Base-by-base conservation (phyloP, 2,329 filamentous ascomycete genomes). In the Calonectria pteridis region DNA sequence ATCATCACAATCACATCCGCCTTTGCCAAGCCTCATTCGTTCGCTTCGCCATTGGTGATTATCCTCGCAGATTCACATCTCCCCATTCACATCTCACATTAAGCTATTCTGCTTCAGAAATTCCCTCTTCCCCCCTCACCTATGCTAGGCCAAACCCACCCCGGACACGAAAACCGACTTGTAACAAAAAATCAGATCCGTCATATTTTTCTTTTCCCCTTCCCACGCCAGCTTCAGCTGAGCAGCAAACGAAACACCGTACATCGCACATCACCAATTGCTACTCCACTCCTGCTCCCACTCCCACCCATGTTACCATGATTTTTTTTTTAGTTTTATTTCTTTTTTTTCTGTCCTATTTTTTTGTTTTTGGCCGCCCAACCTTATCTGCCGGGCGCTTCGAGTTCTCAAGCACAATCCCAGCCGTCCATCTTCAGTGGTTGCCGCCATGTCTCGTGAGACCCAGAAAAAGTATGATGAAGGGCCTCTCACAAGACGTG, bases 311-410 rank as follows among this genome's bases (percentile, higher is more conserved):
- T 59, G 53, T 14, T 16, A 14, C 26, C n/a, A n/a, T 46, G 7
- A n/a, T 46, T 10, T 46, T 31, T 46, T 29, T 28, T 18, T 26
- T 35, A 35, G 23, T 46, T 43, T 67, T 16, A 18, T 46, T 58
- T 68, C 23, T 58, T 65, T 63, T 40, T 49, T 11, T 40, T 14
- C 26, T 31, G 37, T 43, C 35, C 13, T 40, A 6, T 35, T 64
- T 62, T 40, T 49, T 46, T 67, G n/a, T 37, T 46, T 58, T 68
- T 40, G 50, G 46, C 29, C 43, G 53, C 63, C 63, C 53, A 53
- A 69, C 70, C 58, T 72, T 64, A 72, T 69, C 65, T 69, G 43
- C 62, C 69, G 67, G 71, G 67, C 71, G 71, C 65, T 73, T 68
- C 65, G 58, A 49, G 65, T 50, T 51, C 37, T 55, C 29, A 46